These are phyloP conservation scores for Colletotrichum sansevieriae DNA, from an alignment of 2,329 filamentous ascomycete species.

Conservation along the genomic window DNA sequence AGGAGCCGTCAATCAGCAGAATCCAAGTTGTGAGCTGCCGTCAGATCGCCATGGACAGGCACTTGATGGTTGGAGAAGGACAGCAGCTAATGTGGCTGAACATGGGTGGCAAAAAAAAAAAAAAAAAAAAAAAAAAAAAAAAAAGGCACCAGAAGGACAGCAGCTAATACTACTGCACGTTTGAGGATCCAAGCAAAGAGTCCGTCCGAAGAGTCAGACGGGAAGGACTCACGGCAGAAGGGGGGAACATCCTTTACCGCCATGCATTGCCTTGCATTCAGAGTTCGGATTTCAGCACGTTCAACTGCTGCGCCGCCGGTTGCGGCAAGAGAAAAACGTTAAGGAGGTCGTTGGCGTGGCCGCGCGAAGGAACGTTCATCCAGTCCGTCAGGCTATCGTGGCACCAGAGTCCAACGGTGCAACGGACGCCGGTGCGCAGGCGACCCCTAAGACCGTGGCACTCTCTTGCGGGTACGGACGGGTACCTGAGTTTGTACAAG, in stretches of 20 bases:
- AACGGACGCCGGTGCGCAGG: constrained; percentile 36
- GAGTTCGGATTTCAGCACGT: constrained; percentile 13
- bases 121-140: no score
- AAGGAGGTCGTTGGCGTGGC: constrained; percentile 8
- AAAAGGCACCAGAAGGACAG: no score
- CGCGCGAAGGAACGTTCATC: constrained; percentile 38
- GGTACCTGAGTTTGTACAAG: constrained; percentile 25
- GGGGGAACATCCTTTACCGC: no score
- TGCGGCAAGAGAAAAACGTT: not conserved
- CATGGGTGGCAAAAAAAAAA: no score
- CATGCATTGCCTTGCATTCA: no score
- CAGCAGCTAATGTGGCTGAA: no score
- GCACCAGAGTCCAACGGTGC: constrained; percentile 21
- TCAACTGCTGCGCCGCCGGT: constrained; percentile 19
- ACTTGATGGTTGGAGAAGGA: not conserved
- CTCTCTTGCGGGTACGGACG: not conserved
- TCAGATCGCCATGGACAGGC: constrained; percentile 6
- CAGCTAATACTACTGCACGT: not conserved
- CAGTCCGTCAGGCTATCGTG: constrained; percentile 32
- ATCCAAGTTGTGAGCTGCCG: constrained; percentile 4
- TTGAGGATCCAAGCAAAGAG: constrained; percentile 2
- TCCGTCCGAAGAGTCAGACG: constrained; percentile 32
- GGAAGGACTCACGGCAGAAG: constrained; percentile 25
- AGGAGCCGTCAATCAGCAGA: not conserved
- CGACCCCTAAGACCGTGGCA: constrained; percentile 16